A percentile compares a stretch with the other conserved stretches of the same genome.
These are phyloP conservation scores for Phragmites australis DNA, from an alignment of 176 grass and related monocot genomes.

Conservation along the genomic window DNA sequence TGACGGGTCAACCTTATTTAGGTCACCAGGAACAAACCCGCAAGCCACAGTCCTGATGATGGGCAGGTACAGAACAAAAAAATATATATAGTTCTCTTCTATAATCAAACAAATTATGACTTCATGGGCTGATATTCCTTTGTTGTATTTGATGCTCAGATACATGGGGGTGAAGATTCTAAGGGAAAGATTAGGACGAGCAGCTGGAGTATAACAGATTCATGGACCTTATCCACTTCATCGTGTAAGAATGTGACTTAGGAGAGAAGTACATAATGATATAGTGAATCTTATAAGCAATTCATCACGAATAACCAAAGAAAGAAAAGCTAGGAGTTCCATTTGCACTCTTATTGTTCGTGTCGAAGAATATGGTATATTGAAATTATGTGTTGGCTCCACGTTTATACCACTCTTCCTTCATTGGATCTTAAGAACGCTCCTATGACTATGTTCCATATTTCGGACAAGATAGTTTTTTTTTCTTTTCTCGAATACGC, in stretches of 20 bases:
- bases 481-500: too few relatives aligned
- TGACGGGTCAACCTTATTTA: constrained; percentile 59
- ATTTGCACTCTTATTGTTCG: constrained; percentile 28
- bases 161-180: constrained; percentile 89
- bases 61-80: constrained; percentile 54
- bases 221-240: constrained; percentile 25
- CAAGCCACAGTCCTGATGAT: constrained; percentile 89
- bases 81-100: background rate
- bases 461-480: constrained; percentile 6
- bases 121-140: constrained; percentile 25
- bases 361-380: constrained; percentile 7
- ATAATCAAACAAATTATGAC: constrained; percentile 29
- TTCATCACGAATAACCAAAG: constrained; percentile 39
- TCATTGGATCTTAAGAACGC: background rate
- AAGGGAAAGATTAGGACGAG: constrained; percentile 56
- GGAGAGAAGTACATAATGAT: constrained; percentile 51
- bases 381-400: background rate
- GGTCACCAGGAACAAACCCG: constrained; percentile 78
- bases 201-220: constrained; percentile 47
- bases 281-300: constrained; percentile 45
- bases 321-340: constrained; percentile 40
- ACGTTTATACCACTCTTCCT: background rate
- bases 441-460: constrained; percentile 2
- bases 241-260: constrained; percentile 41
- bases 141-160: constrained; percentile 39